Percentiles rank a stretch among this genome's conserved stretches.
Conservation (phyloP, 2,329 filamentous ascomycete species). For the Lachnellula willkommii region DNA sequence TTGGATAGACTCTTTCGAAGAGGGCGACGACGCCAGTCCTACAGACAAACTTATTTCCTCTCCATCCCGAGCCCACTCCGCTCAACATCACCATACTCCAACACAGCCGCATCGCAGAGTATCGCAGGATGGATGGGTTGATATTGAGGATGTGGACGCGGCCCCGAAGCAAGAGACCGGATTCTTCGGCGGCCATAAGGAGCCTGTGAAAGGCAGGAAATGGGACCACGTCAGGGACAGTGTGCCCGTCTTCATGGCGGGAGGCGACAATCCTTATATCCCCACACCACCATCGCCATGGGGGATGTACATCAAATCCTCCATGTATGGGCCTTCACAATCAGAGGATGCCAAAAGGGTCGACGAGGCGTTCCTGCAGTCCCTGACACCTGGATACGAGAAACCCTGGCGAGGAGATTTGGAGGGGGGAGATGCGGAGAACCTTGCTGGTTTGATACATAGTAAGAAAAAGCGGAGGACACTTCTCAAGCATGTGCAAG, state of each 20-base stretch:
- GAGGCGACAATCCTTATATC: constrained; percentile 15
- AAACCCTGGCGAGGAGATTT: constrained; percentile 32
- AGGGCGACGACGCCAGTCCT: constrained; percentile 20
- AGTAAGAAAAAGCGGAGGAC: constrained; percentile 26
- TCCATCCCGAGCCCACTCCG: constrained; percentile 23
- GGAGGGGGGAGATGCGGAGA: constrained; percentile 25
- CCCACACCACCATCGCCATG: constrained; percentile 18
- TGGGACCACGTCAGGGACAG: constrained; percentile 33
- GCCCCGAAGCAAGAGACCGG: constrained; percentile 18
- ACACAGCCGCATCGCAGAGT: constrained; percentile 19
- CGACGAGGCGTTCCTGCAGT: constrained; percentile 24
- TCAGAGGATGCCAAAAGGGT: constrained; percentile 27
- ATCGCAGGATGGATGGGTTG: constrained; percentile 31
- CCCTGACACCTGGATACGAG: constrained; percentile 32
- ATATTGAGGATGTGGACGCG: constrained; percentile 21
- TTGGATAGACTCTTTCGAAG: constrained; percentile 31
- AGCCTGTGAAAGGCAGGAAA: constrained; percentile 31
- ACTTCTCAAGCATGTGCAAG: constrained; percentile 25
- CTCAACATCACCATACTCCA: constrained; percentile 26
- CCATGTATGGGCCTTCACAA: constrained; percentile 27
- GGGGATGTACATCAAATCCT: constrained; percentile 29
- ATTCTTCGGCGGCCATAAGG: constrained; percentile 31
- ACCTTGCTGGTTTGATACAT: constrained; percentile 23
- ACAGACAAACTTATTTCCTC: constrained; percentile 22
- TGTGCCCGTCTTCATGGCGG: constrained; percentile 32